Evolutionary conservation across 169 alveolate species (phyloP).

Genomic region (Plasmodium malariae): DNA sequence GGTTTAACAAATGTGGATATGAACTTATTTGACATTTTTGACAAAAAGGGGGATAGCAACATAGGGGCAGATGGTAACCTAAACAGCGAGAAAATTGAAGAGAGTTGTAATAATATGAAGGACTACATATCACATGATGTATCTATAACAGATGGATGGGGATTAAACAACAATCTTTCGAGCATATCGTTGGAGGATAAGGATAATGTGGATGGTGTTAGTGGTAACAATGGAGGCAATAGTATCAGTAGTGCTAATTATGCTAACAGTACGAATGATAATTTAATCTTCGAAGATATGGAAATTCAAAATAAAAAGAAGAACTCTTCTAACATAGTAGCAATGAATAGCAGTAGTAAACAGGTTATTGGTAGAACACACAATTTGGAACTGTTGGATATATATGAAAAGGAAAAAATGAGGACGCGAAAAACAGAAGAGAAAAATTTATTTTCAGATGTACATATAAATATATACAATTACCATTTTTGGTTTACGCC

Average conservation of each 20-base stretch:
- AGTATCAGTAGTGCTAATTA: not conserved
- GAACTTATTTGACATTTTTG: constrained; percentile 4
- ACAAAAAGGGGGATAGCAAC: not conserved
- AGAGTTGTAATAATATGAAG: constrained; percentile 7
- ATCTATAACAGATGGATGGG: constrained; percentile 35
- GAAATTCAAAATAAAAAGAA: too few relatives aligned
- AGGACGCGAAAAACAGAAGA: not conserved
- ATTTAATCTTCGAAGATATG: too few relatives aligned
- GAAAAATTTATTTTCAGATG: constrained; percentile 11
- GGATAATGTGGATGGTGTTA: too few relatives aligned
- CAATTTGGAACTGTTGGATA: not conserved
- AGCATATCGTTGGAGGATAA: constrained; percentile 3
- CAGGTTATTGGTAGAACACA: not conserved
- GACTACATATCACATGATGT: constrained; percentile 34
- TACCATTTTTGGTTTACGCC: constrained; percentile 77
- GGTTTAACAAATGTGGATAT: not conserved
- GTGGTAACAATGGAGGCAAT: not conserved
- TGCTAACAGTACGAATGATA: too few relatives aligned
- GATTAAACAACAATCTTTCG: constrained; percentile 24
- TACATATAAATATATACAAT: constrained; percentile 61
- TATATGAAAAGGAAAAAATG: constrained; percentile 34
- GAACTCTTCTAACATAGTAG: not conserved
- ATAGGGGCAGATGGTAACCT: too few relatives aligned
- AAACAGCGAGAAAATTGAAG: not conserved
- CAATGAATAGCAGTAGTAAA: not conserved